Conservation (phyloP, 2,329 filamentous ascomycete genomes). For the Trichoderma semiorbis region DNA sequence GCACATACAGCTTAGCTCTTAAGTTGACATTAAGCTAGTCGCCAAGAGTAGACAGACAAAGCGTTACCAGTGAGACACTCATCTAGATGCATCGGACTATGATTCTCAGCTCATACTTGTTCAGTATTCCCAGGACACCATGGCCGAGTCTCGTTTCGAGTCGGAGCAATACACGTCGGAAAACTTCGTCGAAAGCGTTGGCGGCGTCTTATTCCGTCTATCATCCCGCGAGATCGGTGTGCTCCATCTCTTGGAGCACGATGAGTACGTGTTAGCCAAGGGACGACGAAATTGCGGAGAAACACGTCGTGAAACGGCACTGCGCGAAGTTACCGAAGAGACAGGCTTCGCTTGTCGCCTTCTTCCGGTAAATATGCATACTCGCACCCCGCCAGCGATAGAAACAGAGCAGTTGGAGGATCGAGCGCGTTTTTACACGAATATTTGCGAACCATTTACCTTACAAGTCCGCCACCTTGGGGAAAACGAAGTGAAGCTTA, state of each 20-base stretch:
- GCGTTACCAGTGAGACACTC: not conserved
- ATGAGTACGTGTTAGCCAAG: conserved; percentile 22
- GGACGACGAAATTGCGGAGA: conserved; percentile 20
- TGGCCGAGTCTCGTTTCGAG: not conserved
- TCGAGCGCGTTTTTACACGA: not conserved
- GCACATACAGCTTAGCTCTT: not conserved
- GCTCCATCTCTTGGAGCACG: not conserved
- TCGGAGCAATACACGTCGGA: not conserved
- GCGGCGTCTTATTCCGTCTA: conserved; percentile 22
- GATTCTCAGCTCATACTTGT: not conserved
- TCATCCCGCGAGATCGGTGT: conserved; percentile 17
- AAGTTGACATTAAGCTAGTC: not conserved
- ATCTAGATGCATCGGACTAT: not conserved
- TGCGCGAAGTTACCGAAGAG: conserved; percentile 21
- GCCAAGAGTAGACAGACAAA: not conserved
- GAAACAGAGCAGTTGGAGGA: not conserved
- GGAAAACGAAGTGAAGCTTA: rapidly evolving
- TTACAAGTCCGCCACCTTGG: not conserved
- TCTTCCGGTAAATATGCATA: not conserved
- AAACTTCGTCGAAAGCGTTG: conserved; percentile 22
- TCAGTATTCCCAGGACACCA: not conserved
- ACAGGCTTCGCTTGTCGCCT: not conserved
- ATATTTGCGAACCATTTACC: not conserved
- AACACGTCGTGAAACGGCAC: conserved; percentile 15
- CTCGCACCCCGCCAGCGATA: not conserved